Evolutionary conservation across 2,329 filamentous ascomycete genomes (phyloP), one percentile per base, ranked within the genome.

Genomic region (Fusarium sp.): DNA sequence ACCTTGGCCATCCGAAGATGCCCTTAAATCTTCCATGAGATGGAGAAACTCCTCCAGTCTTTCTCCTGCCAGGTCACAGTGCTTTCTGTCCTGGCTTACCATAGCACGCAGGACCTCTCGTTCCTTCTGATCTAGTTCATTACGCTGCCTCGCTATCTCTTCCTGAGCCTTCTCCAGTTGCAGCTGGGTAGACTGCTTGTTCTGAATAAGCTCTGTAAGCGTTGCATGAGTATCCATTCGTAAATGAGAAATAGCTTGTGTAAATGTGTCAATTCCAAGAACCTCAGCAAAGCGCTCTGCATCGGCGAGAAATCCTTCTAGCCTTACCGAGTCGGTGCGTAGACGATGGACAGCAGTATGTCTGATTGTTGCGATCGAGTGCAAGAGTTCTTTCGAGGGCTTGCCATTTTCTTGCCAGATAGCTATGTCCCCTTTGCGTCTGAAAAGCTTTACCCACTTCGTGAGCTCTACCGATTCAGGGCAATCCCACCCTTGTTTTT

Each of bases 211-310:
- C 21, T 58, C 57, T 4, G 1, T 12, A 1, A 60, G 3, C 0
- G 6, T 8, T 6, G 12, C 6, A n/a, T n/a, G 0, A 7, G 52
- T 4, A 16, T 60, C 14, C 0, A 10, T 0, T 1, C 31, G 8
- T 3, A 60, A 13, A 4, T 48, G 6, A 3, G 52, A 16, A 11
- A 60, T 60, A 2, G 21, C 21, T 4, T 44, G 2, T 14, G 9
- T n/a, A 0, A 3, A 37, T 6, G 6, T 23, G 5, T 18, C 21
- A 4, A 23, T 11, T 21, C 53, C 53, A 0, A 56, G 16, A 13
- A 39, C 7, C n/a, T 2, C 7, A 14, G 14, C 43, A 8, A 56
- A 4, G 3, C 10, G 6, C 18, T 49, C 53, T 4, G 53, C 43
- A 8, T 48, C 53, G 9, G 43, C 11, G 13, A 56, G 43, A 39